Base-by-base conservation (phyloP, 495 filamentous ascomycete genomes). In the Lophiostoma macrostomum region DNA sequence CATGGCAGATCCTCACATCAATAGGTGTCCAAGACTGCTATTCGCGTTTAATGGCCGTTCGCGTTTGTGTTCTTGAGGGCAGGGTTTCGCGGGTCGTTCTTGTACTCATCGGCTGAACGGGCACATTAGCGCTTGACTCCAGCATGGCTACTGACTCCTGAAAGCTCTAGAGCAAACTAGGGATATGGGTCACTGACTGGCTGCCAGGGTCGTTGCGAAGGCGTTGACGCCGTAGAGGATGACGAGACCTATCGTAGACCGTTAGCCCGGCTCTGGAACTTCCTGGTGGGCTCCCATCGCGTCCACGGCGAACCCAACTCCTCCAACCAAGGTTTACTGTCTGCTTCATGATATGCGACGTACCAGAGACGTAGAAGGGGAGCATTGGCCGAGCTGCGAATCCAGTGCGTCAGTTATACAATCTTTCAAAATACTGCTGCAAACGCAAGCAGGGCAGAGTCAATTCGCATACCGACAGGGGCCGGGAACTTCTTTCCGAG, bases 331-430 rank as follows among this genome's bases (percentile, higher is more conserved):
- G n/a, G n/a, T n/a, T n/a, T n/a, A n/a, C n/a, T n/a, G n/a, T n/a
- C n/a, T n/a, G n/a, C n/a, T n/a, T n/a, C n/a, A n/a, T n/a, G n/a
- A n/a, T n/a, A n/a, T n/a, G 37, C 34, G 35, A 60, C 90, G 68
- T 91, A 97, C 91, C 90, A 69, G 91, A 91, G 75, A 80, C 75
- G 79, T 85, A 94, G 82, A 96, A 97, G 47, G 91, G 91, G 66
- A 79, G 82, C 82, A 94, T 80, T 58, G 91, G 90, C 76, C 78
- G 74, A 75, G 87, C 91, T 97, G 71, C 74, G 64, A 52, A 40
- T 61, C 53, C 41, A 8, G 37, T 36, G n/a, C 27, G 30, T 56
- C 40, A 51, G 50, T 42, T 50, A 59, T 66, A 53, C 63, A 39
- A 36, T 19, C 43, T 11, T 29, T 45, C 3, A 5, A 16, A 10